These are phyloP conservation scores for Cladosporium sp. DNA, from an alignment of 2,329 filamentous ascomycete genomes.

Conservation along the genomic window DNA sequence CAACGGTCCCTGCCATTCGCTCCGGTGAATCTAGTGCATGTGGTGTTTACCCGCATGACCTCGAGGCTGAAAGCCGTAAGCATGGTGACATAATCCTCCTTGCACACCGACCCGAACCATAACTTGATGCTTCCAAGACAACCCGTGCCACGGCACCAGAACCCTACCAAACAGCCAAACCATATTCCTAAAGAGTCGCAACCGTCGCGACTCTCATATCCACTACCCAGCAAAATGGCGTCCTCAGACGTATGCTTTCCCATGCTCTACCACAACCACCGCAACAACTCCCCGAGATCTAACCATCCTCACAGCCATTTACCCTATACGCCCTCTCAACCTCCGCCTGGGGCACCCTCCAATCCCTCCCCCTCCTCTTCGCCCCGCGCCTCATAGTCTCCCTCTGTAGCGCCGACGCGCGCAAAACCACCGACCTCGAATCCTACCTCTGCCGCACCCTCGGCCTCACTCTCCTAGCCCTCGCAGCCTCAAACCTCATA, in stretches of 20 bases:
- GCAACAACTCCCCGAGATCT: background rate
- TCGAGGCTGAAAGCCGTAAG: background rate
- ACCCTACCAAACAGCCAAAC: background rate
- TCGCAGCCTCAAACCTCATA: conserved; percentile 62
- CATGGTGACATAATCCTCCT: background rate
- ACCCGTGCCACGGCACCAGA: too few relatives aligned
- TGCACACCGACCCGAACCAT: background rate
- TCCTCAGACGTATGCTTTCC: conserved; percentile 8
- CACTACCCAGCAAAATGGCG: background rate
- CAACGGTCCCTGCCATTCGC: too few relatives aligned
- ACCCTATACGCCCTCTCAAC: conserved; percentile 42
- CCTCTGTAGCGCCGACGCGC: conserved; percentile 53
- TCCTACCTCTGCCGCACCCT: conserved; percentile 69
- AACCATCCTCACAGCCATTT: conserved; percentile 33
- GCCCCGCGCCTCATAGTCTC: conserved; percentile 59
- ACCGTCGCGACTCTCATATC: too few relatives aligned
- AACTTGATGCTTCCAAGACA: background rate
- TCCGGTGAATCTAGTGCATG: too few relatives aligned
- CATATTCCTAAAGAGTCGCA: background rate
- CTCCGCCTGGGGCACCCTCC: conserved; percentile 40
- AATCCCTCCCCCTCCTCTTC: conserved; percentile 52
- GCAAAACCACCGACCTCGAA: conserved; percentile 58
- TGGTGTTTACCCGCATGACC: background rate
- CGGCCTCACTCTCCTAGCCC: conserved; percentile 61
- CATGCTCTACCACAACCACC: too few relatives aligned